phyloP scores from a whole-genome alignment of 1,284 basidiomycete genomes.

The Sanghuangporus sanghuang region DNA sequence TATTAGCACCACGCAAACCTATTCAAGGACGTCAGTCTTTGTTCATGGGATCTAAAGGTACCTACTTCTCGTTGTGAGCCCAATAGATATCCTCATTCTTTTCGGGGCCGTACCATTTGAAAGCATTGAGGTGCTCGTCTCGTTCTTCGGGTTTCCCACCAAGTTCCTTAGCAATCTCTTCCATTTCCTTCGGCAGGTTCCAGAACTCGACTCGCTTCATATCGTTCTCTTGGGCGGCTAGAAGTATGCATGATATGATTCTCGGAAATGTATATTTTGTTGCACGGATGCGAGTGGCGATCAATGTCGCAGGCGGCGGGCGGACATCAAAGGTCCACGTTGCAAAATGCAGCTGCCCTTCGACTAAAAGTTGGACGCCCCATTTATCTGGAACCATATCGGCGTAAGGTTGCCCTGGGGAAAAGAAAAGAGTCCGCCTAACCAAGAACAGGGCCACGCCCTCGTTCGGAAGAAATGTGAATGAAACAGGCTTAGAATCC shows the following conservation, averaged over 20 bases:
- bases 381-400: conserved; percentile 5
- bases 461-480: conserved; percentile 14
- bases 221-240: conserved; percentile 34
- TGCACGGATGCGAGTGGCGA: conserved; percentile 46
- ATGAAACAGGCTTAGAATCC: not conserved
- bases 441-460: conserved; percentile 13
- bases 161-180: conserved; percentile 27
- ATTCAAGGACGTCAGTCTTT: not conserved
- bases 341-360: conserved; percentile 31
- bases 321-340: conserved; percentile 49
- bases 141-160: conserved; percentile 38
- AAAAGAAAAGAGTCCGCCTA: conserved; percentile 21
- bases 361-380: not conserved
- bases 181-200: conserved; percentile 40
- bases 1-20: conserved; percentile 14
- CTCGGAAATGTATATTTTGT: conserved; percentile 31
- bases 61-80: conserved; percentile 44
- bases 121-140: conserved; percentile 44
- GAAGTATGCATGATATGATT: conserved; percentile 36
- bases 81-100: conserved; percentile 37
- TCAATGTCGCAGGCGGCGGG: conserved; percentile 33
- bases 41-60: not conserved
- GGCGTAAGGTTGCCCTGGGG: conserved; percentile 36
- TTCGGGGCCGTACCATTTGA: conserved; percentile 54
- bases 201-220: conserved; percentile 49